Base-by-base conservation (phyloP, 192 early-diverging fungal genomes). In the Obelidium mucronatum region DNA sequence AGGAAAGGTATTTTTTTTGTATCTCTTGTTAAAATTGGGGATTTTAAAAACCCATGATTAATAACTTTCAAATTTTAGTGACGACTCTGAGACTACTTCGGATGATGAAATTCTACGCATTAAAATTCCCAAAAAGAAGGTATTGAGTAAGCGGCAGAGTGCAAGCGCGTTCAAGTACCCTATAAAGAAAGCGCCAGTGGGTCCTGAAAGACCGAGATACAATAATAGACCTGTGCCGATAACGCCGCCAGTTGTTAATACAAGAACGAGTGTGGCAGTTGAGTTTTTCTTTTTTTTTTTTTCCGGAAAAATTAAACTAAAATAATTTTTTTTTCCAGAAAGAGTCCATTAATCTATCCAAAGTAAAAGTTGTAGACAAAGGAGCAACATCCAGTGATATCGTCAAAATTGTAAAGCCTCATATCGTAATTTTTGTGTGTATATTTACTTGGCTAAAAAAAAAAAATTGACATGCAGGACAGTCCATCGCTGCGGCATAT, bases 31-130 rank as follows among this genome's bases (percentile, higher is more conserved):
- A 13, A 13, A 22, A 22, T 51, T 51, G 8, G 48, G 69, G 8
- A 5, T 55, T 31, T 42, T 64, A 22, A 30, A 34, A 22, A 33
- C n/a, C n/a, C n/a, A n/a, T n/a, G n/a, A n/a, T n/a, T n/a, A n/a
- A n/a, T n/a, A n/a, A n/a, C n/a, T n/a, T n/a, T n/a, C n/a, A n/a
- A n/a, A n/a, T n/a, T n/a, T n/a, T 11, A 80, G 75, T 73, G 78
- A 62, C 24, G 44, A 34, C 28, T 67, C 66, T 31, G 82, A 83
- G 51, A 83, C 82, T 2, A 80, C 82, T 26, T 80, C 79, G 3
- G 77, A 83, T 69, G 82, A 83, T 52, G 82, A 83, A 56, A 40
- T 51, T 19, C 53, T 82, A 51, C 48, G 48, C 48, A 51, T 51
- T 22, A 51, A 51, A 51, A 51, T 51, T 51, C 48, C 48, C 22